Percentiles rank a stretch among this genome's conserved stretches.
These are phyloP conservation scores for Letharia lupina DNA, from an alignment of 495 filamentous ascomycete genomes.

Conservation along the genomic window DNA sequence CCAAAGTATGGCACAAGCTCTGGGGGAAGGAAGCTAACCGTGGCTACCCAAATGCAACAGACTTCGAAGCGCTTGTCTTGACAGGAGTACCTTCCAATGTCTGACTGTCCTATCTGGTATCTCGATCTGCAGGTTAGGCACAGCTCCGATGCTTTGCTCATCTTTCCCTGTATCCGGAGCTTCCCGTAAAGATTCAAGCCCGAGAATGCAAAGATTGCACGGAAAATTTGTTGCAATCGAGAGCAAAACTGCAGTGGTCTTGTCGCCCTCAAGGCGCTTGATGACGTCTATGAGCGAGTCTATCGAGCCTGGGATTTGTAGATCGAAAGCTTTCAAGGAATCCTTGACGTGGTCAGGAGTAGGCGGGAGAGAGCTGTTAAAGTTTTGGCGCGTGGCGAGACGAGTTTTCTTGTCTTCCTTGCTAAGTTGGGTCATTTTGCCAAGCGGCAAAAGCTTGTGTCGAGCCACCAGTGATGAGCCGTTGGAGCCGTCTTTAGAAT, in stretches of 20 bases:
- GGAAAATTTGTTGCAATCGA: constrained; percentile 22
- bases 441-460: too few relatives aligned
- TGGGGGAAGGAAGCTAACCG: constrained; percentile 2
- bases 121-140: constrained; percentile 7
- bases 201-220: constrained; percentile 23
- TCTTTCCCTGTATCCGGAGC: too few relatives aligned
- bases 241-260: constrained; percentile 15
- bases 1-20: background rate
- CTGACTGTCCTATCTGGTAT: constrained; percentile 31
- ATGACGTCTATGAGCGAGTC: background rate
- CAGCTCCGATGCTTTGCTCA: background rate
- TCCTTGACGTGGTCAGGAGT: background rate
- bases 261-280: constrained; percentile 14
- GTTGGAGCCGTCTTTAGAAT: too few relatives aligned
- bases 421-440: background rate
- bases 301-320: background rate
- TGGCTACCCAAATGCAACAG: constrained; percentile 16
- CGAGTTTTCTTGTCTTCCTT: background rate
- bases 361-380: background rate
- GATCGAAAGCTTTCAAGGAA: background rate
- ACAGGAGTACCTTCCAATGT: constrained; percentile 36
- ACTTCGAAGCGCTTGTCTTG: constrained; percentile 29
- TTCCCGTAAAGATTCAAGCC: background rate
- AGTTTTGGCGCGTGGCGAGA: background rate
- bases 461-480: too few relatives aligned